Base-by-base conservation (phyloP, 2,329 filamentous ascomycete species). In the Didymella lethalis region DNA sequence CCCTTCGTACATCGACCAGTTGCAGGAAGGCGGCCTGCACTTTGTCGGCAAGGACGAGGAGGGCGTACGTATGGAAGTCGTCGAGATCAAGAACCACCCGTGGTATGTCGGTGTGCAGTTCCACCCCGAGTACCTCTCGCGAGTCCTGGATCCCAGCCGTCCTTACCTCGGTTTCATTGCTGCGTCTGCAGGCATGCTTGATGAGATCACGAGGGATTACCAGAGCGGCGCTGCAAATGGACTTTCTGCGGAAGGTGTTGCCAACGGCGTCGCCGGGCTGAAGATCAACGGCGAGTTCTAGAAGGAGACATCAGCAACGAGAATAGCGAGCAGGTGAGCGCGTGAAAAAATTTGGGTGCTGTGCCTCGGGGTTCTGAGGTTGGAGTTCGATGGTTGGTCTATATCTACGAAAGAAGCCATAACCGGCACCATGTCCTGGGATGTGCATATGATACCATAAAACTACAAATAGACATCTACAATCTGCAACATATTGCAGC, bases 31-130 rank as follows among this genome's bases (percentile, higher is more conserved):
- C 5, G 93, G 92, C 0, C 81, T 97, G 31, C 80, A 83, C 41
- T 93, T 96, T 72, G 84, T 93, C 58, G 91, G 90, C 64, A 93
- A 92, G 76, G 92, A 96, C 70, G 88, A 90, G 57, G 87, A 84
- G 60, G 91, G 90, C 44, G 86, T 89, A 67, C 86, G 92, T 31
- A 92, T 95, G 89, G 92, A 96, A 79, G 85, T 93, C 48, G 80
- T 96, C 34, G 92, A 96, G 78, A 80, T 96, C 62, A 88, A 88
- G 74, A 88, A 94, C 64, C 92, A 96, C 75, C 90, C 90, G 0
- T 96, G 86, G 83, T 96, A 89, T 67, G 91, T 96, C 18, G 89
- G 90, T 62, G 90, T 95, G 8, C 93, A 97, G 77, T 94, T 90
- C 77, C 93, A 97, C 76, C 92, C 93, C 2, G 93, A 97, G 77